phyloP scores from a whole-genome alignment of 148 eudicot species.

The Selenicereus undatus region DNA sequence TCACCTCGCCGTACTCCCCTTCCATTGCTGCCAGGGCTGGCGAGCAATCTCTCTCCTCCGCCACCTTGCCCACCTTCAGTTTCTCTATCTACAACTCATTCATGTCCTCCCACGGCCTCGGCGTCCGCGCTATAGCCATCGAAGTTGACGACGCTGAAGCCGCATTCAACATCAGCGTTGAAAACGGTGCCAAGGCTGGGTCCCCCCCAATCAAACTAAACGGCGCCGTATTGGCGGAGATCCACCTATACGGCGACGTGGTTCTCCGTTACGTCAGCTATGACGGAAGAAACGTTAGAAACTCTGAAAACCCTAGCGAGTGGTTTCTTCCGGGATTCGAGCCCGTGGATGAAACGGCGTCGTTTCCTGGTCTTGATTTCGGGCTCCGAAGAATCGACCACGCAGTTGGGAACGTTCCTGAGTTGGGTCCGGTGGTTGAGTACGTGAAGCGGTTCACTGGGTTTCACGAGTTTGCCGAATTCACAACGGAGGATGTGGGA shows the following conservation, averaged over 20 bases:
- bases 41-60: neutral
- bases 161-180: constrained; percentile 49
- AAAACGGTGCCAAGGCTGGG: constrained; percentile 53
- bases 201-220: constrained; percentile 34
- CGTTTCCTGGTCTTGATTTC: constrained; percentile 51
- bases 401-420: constrained; percentile 81
- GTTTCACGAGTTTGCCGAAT: constrained; percentile 90
- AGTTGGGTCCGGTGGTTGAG: constrained; percentile 49
- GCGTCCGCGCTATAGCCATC: constrained; percentile 63
- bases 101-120: constrained; percentile 65
- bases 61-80: constrained; percentile 46
- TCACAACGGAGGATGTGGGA: constrained; percentile 85
- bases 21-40: constrained; percentile 26
- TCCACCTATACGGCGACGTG: constrained; percentile 74
- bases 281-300: neutral
- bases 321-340: constrained; percentile 75
- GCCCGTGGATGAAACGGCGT: constrained; percentile 28
- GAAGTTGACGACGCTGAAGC: constrained; percentile 57
- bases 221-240: constrained; percentile 43
- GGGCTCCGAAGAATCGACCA: constrained; percentile 76
- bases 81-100: constrained; percentile 35
- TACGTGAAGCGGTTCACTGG: constrained; percentile 75
- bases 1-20: constrained; percentile 84
- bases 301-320: neutral
- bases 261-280: constrained; percentile 70